Evolutionary conservation across 2,329 filamentous ascomycete genomes (phyloP).

Genomic region (Chrysoporthe puriensis): DNA sequence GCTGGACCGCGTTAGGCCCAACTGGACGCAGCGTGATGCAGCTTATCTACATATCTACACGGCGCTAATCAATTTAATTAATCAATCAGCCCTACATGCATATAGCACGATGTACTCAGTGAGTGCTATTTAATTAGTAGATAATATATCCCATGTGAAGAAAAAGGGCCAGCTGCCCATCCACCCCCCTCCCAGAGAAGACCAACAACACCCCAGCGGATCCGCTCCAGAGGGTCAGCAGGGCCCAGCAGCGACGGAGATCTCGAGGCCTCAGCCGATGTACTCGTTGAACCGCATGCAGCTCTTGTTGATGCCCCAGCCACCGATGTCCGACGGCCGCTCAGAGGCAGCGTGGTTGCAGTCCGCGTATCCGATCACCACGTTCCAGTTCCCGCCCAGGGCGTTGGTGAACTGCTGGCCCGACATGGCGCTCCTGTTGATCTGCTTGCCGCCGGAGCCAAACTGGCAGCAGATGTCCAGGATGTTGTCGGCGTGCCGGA

Average conservation of each 20-base stretch:
- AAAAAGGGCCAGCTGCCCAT: too few species aligned
- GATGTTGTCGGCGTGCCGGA: not conserved
- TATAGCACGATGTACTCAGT: too few species aligned
- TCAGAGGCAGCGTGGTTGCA: not conserved
- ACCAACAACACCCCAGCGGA: not conserved
- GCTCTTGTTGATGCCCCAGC: not conserved
- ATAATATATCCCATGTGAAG: too few species aligned
- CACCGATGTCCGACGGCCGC: not conserved
- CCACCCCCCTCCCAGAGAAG: not conserved
- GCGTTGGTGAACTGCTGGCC: slow-evolving; percentile 13
- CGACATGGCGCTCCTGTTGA: not conserved
- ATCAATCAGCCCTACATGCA: too few species aligned
- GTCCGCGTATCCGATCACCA: not conserved
- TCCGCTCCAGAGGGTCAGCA: not conserved
- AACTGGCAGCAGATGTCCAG: not conserved
- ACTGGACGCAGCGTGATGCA: too few species aligned
- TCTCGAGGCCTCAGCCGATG: not conserved
- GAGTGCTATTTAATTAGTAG: too few species aligned
- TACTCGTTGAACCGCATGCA: not conserved
- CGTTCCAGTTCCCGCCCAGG: slow-evolving; percentile 5
- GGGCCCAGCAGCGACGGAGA: not conserved
- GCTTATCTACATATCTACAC: too few species aligned
- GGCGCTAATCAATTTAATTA: too few species aligned
- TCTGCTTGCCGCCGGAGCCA: too few species aligned
- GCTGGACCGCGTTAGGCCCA: too few species aligned